Evolutionary conservation across 192 early-diverging fungal species (phyloP), one percentile per base, ranked within the genome.

Genomic region (Coemansia sp.): DNA sequence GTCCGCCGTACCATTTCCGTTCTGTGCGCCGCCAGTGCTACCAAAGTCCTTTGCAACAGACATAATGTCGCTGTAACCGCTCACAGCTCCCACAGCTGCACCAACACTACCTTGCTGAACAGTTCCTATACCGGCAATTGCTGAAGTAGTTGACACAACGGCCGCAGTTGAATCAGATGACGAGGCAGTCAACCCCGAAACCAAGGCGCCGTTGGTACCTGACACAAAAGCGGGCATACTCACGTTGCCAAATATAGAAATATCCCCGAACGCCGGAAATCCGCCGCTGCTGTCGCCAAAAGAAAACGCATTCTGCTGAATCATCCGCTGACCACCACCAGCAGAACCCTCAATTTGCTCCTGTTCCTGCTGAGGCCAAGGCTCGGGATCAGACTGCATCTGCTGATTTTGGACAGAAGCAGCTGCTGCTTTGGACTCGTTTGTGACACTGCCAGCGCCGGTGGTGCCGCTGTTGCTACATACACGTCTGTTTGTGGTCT

Each of bases 401-500:
- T 45, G 48, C 11, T 50, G 11, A 50, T 11, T 5, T n/a, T 16
- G 50, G 18, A 53, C 50, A 23, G 50, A 53, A 53, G 23, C 21
- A 13, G 45, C 16, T 48, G 68, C 16, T 48, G 68, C 32, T 1
- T 39, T 68, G 63, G 47, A 15, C 9, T 64, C 63, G 62, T n/a
- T 53, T 21, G 50, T 32, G 4, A 32, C 4, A 32, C 32, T 54
- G 64, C 64, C 38, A n/a, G 47, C 47, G n/a, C n/a, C n/a, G 5
- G 11, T 15, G 19, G 21, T 13, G 5, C 19, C 18, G 44, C 53
- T 56, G 11, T 56, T 19, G 32, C 32, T 32, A 32, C 32, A 32
- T 4, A 49, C 37, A 12, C 69, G 65, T 26, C 74, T 48, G 43
- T 67, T 53, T 8, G 69, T 65, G 11, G 80, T 76, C 52, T 77